Conservation (phyloP, 805 yeast species). For the Spathaspora boniae region DNA sequence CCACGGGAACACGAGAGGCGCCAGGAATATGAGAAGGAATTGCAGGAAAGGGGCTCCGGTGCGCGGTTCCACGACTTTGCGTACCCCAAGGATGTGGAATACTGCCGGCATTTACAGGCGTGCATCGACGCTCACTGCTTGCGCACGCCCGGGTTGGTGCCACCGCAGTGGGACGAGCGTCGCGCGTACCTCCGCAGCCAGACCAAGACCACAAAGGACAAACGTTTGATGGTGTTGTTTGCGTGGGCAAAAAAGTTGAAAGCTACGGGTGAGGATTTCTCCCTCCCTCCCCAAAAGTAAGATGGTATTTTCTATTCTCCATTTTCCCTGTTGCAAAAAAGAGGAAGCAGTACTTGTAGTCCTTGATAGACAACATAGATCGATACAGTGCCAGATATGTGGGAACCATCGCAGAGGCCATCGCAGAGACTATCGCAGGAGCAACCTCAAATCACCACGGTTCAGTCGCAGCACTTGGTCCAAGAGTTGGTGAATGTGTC, state of each 20-base stretch:
- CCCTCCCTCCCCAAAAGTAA: not conserved
- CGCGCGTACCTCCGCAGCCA: slow-evolving; percentile 5
- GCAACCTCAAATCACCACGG: slow-evolving; percentile 1
- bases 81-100: slow-evolving; percentile 58
- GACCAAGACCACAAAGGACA: slow-evolving; percentile 5
- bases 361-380: too few relatives aligned
- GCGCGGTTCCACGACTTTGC: slow-evolving; percentile 37
- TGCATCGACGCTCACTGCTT: slow-evolving; percentile 10
- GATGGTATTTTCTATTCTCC: too few relatives aligned
- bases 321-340: too few relatives aligned
- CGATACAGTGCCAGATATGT: too few relatives aligned
- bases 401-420: not conserved
- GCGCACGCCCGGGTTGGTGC: slow-evolving; percentile 7
- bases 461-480: slow-evolving; percentile 22
- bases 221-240: slow-evolving; percentile 7
- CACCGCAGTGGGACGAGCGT: slow-evolving; percentile 9
- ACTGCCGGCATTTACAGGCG: slow-evolving; percentile 41
- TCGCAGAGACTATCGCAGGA: not conserved
- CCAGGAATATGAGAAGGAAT: slow-evolving; percentile 26
- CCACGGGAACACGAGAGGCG: slow-evolving; percentile 38
- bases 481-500: slow-evolving; percentile 50
- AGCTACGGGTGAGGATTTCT: slow-evolving; percentile 8
- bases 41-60: slow-evolving; percentile 19
- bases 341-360: too few relatives aligned
- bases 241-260: slow-evolving; percentile 10